Conservation (phyloP, 2,329 filamentous ascomycete species). For the Neonectria faginata region DNA sequence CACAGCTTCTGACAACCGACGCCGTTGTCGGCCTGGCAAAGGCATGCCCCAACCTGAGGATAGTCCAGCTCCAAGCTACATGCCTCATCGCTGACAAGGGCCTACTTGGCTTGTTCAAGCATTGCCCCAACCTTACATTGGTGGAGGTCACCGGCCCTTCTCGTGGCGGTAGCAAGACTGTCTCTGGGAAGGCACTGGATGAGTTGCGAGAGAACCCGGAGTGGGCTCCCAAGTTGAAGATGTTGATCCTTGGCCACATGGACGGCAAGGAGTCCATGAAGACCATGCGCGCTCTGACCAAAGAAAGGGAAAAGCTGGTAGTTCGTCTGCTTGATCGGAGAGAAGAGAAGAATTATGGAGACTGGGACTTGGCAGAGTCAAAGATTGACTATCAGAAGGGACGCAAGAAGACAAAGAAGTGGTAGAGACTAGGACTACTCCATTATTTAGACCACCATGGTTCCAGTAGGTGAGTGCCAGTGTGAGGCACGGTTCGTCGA, state of each 20-base stretch:
- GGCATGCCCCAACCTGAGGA: constrained; percentile 23
- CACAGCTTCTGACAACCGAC: constrained; percentile 15
- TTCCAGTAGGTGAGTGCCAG: too few relatives aligned
- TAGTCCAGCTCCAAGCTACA: constrained; percentile 24
- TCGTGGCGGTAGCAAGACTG: fast-evolving
- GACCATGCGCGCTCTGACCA: constrained; percentile 26
- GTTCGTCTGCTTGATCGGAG: neutral
- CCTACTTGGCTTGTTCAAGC: constrained; percentile 6
- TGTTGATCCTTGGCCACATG: neutral
- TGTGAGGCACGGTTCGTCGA: too few relatives aligned
- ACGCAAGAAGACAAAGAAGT: neutral
- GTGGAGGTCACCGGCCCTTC: constrained; percentile 20
- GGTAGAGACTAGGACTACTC: neutral
- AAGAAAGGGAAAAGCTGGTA: constrained; percentile 16
- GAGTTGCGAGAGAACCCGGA: constrained; percentile 20
- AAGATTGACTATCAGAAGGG: constrained; percentile 24
- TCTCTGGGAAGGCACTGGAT: constrained; percentile 18
- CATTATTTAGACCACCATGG: too few relatives aligned
- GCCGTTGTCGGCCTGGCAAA: constrained; percentile 22
- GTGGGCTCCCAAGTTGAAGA: constrained; percentile 27
- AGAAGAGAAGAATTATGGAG: constrained; percentile 30
- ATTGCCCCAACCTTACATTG: neutral
- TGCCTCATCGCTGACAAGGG: neutral
- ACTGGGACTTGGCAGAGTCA: constrained; percentile 5
- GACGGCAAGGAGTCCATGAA: constrained; percentile 30